Conservation (phyloP, 768 basidiomycete genomes). For the Lactarius hatsudake region DNA sequence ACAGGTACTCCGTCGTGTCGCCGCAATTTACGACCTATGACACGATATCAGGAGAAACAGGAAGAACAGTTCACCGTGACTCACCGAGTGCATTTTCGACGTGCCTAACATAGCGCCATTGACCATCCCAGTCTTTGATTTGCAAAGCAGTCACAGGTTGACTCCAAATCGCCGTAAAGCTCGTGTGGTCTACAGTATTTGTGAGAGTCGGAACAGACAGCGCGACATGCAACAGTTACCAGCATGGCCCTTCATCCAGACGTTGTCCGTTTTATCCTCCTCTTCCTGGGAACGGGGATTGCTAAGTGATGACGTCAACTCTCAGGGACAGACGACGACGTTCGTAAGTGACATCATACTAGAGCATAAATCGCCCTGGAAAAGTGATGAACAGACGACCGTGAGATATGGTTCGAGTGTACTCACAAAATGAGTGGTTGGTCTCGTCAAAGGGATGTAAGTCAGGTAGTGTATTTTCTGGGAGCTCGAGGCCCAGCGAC, state of each 20-base stretch:
- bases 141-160: constrained; percentile 40
- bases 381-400: neutral
- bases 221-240: constrained; percentile 27
- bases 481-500: constrained; percentile 51
- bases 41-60: neutral
- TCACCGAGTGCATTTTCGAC: constrained; percentile 39
- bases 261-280: constrained; percentile 33
- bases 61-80: neutral
- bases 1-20: constrained; percentile 36
- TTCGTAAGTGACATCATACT: constrained; percentile 38
- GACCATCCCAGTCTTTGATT: constrained; percentile 36
- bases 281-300: constrained; percentile 37
- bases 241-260: constrained; percentile 41
- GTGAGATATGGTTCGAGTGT: neutral
- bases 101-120: constrained; percentile 40
- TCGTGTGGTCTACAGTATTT: constrained; percentile 33
- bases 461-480: constrained; percentile 51
- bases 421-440: constrained; percentile 28
- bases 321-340: neutral
- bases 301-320: constrained; percentile 26
- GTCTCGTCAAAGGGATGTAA: constrained; percentile 43
- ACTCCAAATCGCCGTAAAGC: constrained; percentile 39
- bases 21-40: constrained; percentile 42
- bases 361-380: constrained; percentile 64
- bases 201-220: neutral